A percentile compares a stretch with the other conserved stretches of the same genome.
Evolutionary conservation across 148 eudicot genomes (phyloP).

Genomic region (Rhododendron henanense): DNA sequence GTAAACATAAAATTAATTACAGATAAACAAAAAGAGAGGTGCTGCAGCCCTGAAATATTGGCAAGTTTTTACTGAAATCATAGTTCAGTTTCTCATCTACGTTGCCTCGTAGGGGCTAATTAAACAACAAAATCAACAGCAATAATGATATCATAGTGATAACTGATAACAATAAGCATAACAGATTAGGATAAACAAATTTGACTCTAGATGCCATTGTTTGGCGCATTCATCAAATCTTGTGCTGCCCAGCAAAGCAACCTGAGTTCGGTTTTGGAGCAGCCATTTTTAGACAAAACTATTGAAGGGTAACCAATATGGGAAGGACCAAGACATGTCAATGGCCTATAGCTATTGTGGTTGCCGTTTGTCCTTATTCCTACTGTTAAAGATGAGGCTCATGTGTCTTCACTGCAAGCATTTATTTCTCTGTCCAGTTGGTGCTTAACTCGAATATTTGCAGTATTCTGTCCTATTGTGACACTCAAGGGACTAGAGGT

Average conservation of each 20-base stretch:
- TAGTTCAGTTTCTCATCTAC: background rate
- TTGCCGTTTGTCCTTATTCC: background rate
- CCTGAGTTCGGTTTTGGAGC: background rate
- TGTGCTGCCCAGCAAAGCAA: background rate
- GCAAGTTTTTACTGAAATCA: background rate
- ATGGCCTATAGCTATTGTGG: background rate
- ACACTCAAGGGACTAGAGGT: background rate
- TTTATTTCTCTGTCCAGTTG: background rate
- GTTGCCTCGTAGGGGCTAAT: background rate
- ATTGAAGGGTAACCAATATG: background rate
- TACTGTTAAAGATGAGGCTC: background rate
- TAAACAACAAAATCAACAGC: background rate
- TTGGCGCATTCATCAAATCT: background rate
- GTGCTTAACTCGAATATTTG: background rate
- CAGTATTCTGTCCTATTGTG: background rate
- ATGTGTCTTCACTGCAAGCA: background rate
- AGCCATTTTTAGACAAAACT: background rate
- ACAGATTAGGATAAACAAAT: background rate
- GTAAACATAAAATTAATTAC: background rate
- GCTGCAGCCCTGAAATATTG: background rate
- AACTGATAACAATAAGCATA: background rate
- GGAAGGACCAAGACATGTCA: background rate
- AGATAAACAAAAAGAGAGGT: background rate
- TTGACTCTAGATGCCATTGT: background rate
- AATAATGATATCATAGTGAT: background rate